phyloP scores from a whole-genome alignment of 176 grass and related monocot genomes.

The Oryza punctata region DNA sequence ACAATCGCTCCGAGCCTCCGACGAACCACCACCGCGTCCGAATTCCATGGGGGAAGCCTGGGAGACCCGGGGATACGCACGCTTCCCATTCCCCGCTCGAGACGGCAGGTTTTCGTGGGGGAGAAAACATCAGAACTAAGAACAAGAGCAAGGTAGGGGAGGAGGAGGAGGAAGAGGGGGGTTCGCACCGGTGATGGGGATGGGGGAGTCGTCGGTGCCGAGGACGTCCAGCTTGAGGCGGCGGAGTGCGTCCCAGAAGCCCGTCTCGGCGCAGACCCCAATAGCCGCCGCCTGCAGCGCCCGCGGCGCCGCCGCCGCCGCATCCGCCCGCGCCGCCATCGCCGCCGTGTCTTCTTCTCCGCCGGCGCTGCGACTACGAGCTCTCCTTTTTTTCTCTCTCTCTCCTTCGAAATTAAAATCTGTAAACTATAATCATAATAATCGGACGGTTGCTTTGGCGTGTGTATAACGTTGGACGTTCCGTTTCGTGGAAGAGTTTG shows the following conservation, averaged over 20 bases:
- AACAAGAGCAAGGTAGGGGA: too few relatives aligned
- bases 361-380: not conserved
- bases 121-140: not conserved
- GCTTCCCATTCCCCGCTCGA: not conserved
- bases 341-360: not conserved
- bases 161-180: too few relatives aligned
- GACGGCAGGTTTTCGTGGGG: not conserved
- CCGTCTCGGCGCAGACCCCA: constrained; percentile 15
- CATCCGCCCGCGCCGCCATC: not conserved
- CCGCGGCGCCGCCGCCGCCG: not conserved
- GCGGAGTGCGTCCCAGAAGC: constrained; percentile 65
- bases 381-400: not conserved
- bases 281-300: constrained; percentile 14
- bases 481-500: too few relatives aligned
- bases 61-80: not conserved
- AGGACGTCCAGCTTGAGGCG: constrained; percentile 83
- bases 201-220: constrained; percentile 71
- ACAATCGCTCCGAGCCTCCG: not conserved
- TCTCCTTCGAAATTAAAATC: too few relatives aligned
- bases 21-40: not conserved
- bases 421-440: too few relatives aligned
- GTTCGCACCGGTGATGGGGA: constrained; percentile 48
- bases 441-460: too few relatives aligned
- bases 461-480: too few relatives aligned
- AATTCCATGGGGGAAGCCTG: not conserved